Base-by-base conservation (phyloP, 2,329 filamentous ascomycete genomes). In the Aspergillus sp. region DNA sequence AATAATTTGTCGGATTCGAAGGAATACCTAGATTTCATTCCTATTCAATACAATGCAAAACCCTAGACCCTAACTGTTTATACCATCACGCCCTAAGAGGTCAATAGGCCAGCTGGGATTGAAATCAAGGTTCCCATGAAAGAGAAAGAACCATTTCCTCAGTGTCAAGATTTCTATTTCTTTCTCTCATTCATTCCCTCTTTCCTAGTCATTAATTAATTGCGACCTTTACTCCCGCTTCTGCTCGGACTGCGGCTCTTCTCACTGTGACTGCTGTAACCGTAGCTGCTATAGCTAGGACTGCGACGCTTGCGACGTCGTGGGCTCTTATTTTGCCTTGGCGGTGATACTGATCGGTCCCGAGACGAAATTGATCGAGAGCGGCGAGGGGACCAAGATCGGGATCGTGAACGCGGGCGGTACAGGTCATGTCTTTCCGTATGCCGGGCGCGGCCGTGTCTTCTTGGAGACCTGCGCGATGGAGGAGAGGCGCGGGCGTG, bases 241-340 rank as follows among this genome's bases (percentile, higher is more conserved):
- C 67, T 57, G 48, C 61, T 63, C 19, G 55, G 70, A 68, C 65
- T 75, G 73, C 58, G 68, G 59, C 60, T 71, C 49, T 51, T 65
- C 53, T 73, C 75, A 52, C 74, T 74, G 57, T 74, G 72, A 56
- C 76, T 79, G 57, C 75, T 78, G 55, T 80, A 80, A 46, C 77
- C 77, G 55, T 81, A 81, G 52, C 79, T 81, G 56, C 75, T 79
- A 56, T 82, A 82, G 56, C 80, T 83, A 3, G 77, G 77, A 55
- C 79, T 81, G 52, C 80, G 72, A 51, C 78, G 71, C 51, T 77
- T 70, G 44, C 64, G 59, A 41, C 65, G 62, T 12, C 63, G 63
- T 8, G 68, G 62, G 43, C 65, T 68, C 26, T 66, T 63, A 34
- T 62, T 62, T 29, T 62, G 56, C 42, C 66, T 62, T 40, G 66